Conservation (phyloP, 495 filamentous ascomycete species). For the Chlorociboria aeruginascens region DNA sequence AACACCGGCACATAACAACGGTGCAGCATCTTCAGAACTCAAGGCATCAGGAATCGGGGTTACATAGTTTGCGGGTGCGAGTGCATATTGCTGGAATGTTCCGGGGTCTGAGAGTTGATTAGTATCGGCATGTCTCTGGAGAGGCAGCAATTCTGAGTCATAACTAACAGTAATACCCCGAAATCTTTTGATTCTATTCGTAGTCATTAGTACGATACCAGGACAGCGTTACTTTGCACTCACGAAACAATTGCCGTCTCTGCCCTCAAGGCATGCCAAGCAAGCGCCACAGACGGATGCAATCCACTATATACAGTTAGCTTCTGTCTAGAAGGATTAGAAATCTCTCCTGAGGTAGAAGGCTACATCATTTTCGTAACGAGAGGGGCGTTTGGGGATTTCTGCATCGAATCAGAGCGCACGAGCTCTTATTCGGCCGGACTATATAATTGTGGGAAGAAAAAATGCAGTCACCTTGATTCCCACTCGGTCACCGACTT, state of each 20-base stretch:
- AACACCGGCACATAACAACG: conserved; percentile 51
- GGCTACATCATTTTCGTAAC: no score
- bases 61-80: conserved; percentile 52
- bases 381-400: no score
- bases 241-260: conserved; percentile 44
- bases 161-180: conserved; percentile 27
- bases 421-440: background rate
- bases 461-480: conserved; percentile 28
- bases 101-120: conserved; percentile 33
- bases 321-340: background rate
- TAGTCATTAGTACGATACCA: conserved; percentile 1
- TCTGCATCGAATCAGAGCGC: no score
- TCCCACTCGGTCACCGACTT: conserved; percentile 55
- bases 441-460: background rate
- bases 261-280: conserved; percentile 40
- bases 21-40: conserved; percentile 45
- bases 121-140: background rate
- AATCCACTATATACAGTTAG: conserved; percentile 27
- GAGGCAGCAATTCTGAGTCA: background rate
- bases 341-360: no score
- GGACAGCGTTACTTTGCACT: conserved; percentile 7
- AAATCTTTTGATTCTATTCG: conserved; percentile 35
- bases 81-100: conserved; percentile 63
- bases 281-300: conserved; percentile 27
- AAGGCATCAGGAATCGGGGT: conserved; percentile 56